These are phyloP conservation scores for Tolypocladium inflatum DNA, from an alignment of 2,329 filamentous ascomycete genomes.

Conservation along the genomic window DNA sequence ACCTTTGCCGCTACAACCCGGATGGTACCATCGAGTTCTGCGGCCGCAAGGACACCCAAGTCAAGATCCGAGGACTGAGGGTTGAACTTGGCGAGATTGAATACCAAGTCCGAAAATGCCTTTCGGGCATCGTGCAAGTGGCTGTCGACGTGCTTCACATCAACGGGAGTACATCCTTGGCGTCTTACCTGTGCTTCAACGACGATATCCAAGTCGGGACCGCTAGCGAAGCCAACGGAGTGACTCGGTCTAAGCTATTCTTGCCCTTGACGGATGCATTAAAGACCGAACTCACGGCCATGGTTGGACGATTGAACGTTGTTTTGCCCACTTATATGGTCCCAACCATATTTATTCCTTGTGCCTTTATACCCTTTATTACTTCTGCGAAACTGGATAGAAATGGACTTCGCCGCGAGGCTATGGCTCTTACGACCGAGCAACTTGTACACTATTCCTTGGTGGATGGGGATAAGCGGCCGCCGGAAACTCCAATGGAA, in stretches of 20 bases:
- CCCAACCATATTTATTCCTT: conserved; percentile 2
- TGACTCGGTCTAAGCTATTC: no score
- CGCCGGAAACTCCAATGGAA: no score
- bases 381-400: conserved; percentile 4
- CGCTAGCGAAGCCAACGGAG: no score
- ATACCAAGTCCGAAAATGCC: background rate
- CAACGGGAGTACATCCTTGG: no score
- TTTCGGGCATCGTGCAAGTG: background rate
- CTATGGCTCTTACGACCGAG: no score
- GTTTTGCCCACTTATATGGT: conserved; percentile 2
- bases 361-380: conserved; percentile 2
- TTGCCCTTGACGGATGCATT: background rate
- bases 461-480: no score
- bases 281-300: background rate
- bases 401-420: background rate
- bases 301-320: background rate
- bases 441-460: no score
- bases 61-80: conserved; percentile 17
- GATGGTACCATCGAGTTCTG: conserved; percentile 9
- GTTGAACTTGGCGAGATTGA: background rate
- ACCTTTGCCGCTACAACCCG: conserved; percentile 18
- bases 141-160: background rate
- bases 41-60: conserved; percentile 13
- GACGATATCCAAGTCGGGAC: no score
- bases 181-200: no score